phyloP scores from a whole-genome alignment of 2,329 filamentous ascomycete genomes.

The Elsinoe arachidis region DNA sequence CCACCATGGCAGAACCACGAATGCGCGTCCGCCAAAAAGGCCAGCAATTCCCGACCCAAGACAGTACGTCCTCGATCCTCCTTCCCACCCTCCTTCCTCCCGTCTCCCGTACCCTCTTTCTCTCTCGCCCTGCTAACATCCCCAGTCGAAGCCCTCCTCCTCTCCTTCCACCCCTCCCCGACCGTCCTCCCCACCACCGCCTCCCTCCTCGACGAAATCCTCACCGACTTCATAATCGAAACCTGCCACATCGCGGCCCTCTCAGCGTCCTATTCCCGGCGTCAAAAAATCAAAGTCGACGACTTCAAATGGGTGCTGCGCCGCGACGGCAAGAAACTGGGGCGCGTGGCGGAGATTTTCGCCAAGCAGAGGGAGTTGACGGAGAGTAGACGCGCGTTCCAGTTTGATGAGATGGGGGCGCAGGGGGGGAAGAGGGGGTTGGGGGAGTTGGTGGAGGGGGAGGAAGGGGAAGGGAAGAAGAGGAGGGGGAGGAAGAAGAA shows the following conservation, averaged over 20 bases:
- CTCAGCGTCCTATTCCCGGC: conserved; percentile 73
- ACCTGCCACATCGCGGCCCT: conserved; percentile 84
- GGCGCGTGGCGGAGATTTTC: conserved; percentile 80
- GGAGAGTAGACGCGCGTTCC: conserved; percentile 66
- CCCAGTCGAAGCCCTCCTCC: conserved; percentile 63
- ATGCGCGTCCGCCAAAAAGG: conserved; percentile 40
- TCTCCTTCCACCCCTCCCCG: conserved; percentile 69
- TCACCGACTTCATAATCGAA: conserved; percentile 94
- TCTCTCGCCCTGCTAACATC: conserved; percentile 14
- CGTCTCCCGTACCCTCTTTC: conserved; percentile 11
- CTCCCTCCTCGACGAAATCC: conserved; percentile 83
- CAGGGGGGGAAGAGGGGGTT: conserved; percentile 39
- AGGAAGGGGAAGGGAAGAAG: conserved; percentile 45
- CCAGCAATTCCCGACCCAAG: conserved; percentile 37
- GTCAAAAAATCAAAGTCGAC: conserved; percentile 96
- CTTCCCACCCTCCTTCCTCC: conserved; percentile 6
- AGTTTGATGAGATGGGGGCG: conserved; percentile 56
- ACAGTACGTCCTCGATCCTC: conserved; percentile 27
- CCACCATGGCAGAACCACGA: conserved; percentile 40
- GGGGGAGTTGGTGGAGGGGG: conserved; percentile 41
- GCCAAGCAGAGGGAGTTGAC: conserved; percentile 84
- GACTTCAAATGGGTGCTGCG: conserved; percentile 94
- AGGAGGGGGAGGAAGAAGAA: conserved; percentile 25
- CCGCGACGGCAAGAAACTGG: conserved; percentile 74
- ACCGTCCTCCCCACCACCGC: conserved; percentile 76